Base-by-base conservation (phyloP, 805 yeast genomes). In the Ogataea naganishii region DNA sequence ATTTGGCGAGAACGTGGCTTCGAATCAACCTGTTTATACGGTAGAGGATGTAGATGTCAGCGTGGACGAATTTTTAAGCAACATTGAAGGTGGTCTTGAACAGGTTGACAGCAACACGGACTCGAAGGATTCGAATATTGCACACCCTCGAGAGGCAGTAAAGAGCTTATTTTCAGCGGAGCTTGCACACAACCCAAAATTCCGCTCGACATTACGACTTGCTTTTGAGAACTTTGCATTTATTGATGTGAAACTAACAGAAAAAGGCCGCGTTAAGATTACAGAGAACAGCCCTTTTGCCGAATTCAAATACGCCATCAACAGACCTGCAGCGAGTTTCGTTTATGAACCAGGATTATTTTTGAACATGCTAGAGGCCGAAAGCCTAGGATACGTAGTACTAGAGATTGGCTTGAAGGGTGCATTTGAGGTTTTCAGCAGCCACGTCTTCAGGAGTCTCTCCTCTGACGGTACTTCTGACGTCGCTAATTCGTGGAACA, bases 361-460 rank as follows among this genome's bases (percentile, higher is more conserved):
- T 43, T 62, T 92, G 46, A 72, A 94, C 46, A 92, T 92, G 95
- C 58, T 88, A 29, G 88, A 81, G 47, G 98, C 97, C 3, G 98
- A 92, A 51, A 55, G 75, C 5, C 66, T 73, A 39, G 94, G 94
- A 19, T 68, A 82, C 34, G 67, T 83, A 26, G 72, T 66, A 29
- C 67, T 86, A 14, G 70, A 79, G 24, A 69, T 88, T 21, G 71
- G 60, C 57, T 69, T 41, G 62, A 74, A 43, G 63, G 55, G 49
- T 46, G 60, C 60, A 37, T 63, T 49, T 40, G 60, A 33, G 31
- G 63, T 37, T 44, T 68, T 52, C 49, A 52, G 58, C 5, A 72
- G 69, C 24, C 75, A 72, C 39, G 60, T 69, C 35, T 65, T 65
- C 39, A 54, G 63, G 21, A 71, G 75, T 36, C 59, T 81, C 42